Percentiles rank a stretch among this genome's conserved stretches.
These are phyloP conservation scores for Ilex aquifolium DNA, from an alignment of 257 asterid species.

Conservation along the genomic window DNA sequence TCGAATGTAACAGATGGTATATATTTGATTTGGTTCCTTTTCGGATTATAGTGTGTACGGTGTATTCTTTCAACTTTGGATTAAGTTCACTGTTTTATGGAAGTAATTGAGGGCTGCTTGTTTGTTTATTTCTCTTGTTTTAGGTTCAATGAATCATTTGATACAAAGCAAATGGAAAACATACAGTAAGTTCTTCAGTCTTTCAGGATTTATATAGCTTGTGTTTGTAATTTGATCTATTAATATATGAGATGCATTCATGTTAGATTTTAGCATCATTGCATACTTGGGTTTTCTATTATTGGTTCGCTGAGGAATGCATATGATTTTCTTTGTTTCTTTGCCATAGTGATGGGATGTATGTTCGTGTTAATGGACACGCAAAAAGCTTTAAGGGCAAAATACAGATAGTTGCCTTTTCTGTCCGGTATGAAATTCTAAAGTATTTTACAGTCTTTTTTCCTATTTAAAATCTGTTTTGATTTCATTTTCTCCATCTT, in stretches of 20 bases:
- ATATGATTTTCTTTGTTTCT: conserved; percentile 16
- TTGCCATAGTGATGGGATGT: conserved; percentile 65
- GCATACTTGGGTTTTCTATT: no score
- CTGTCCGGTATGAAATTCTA: conserved; percentile 50
- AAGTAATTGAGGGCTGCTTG: conserved; percentile 9
- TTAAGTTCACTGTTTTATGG: background rate
- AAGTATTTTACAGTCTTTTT: no score
- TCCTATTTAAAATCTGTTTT: no score
- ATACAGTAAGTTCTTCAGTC: conserved; percentile 42
- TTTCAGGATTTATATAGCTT: background rate
- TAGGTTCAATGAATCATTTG: conserved; percentile 70
- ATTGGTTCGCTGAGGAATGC: background rate
- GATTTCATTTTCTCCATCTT: no score
- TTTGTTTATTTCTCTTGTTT: background rate
- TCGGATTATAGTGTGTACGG: background rate
- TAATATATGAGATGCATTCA: no score
- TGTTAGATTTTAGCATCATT: no score
- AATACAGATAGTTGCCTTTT: conserved; percentile 62
- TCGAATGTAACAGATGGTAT: conserved; percentile 72
- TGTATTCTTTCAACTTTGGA: background rate
- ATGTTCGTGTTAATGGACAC: conserved; percentile 83
- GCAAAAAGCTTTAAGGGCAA: conserved; percentile 86
- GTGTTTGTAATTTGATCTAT: no score
- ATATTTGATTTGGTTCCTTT: background rate
- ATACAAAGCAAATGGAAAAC: conserved; percentile 64